Percentiles rank a stretch among this genome's conserved stretches.
Conservation (phyloP, 352 stramenopile genomes). For the Globisporangium spinosum region DNA sequence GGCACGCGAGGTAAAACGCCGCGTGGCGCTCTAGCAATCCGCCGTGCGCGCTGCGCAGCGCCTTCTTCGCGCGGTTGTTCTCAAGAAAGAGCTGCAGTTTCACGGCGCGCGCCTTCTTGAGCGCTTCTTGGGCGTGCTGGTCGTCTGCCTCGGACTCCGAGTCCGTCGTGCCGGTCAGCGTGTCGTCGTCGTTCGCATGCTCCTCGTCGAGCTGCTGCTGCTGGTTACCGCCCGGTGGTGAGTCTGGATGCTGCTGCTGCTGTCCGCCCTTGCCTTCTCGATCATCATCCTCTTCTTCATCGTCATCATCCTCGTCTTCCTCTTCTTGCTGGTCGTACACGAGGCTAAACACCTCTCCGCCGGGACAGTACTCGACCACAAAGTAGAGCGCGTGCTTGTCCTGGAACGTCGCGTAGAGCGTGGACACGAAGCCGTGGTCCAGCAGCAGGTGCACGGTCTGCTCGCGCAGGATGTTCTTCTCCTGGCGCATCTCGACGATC, state of each 20-base stretch:
- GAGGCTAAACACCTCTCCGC: conserved; percentile 86
- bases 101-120: background rate
- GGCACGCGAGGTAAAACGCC: conserved; percentile 94
- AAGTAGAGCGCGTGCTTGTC: conserved; percentile 72
- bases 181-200: conserved; percentile 19
- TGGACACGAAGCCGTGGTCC: conserved; percentile 53
- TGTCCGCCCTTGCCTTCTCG: conserved; percentile 16
- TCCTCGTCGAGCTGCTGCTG: conserved; percentile 21
- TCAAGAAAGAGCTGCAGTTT: conserved; percentile 28
- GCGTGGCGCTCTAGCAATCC: conserved; percentile 85
- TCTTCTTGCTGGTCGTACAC: conserved; percentile 76
- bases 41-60: conserved; percentile 30
- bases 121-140: conserved; percentile 10
- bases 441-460: conserved; percentile 59
- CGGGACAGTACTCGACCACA: conserved; percentile 68
- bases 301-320: conserved; percentile 16
- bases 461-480: conserved; percentile 69
- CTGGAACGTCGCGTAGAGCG: conserved; percentile 69
- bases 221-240: background rate
- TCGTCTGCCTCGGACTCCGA: conserved; percentile 38
- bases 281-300: conserved; percentile 19
- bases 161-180: conserved; percentile 30
- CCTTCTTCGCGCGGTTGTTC: conserved; percentile 40
- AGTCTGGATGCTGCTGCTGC: conserved; percentile 2
- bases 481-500: conserved; percentile 53